Evolutionary conservation across 352 stramenopile species (phyloP), one percentile per base, ranked within the genome.

Genomic region (Globisporangium spiculum): DNA sequence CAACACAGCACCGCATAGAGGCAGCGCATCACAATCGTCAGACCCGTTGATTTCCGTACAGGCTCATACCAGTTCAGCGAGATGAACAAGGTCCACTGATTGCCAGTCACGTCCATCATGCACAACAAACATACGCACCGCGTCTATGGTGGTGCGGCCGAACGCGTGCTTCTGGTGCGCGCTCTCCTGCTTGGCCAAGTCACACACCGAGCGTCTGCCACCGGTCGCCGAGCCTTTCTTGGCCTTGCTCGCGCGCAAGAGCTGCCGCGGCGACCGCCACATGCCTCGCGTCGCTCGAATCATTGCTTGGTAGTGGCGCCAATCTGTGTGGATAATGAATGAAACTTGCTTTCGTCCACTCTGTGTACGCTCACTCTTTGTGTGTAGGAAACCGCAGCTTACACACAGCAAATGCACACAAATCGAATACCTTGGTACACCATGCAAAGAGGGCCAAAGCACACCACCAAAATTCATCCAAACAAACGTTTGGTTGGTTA

Each of bases 241-340:
- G 44, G 57, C 52, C 57, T 76, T 79, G 56, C 68, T 75, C 16
- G 77, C 80, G 66, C 84, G 80, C 30, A 82, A 66, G 26, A 83
- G 68, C 67, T 89, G 80, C 24, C 84, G 80, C 38, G 80, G 68
- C 68, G 77, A 90, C 61, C 76, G 77, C 75, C 88, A 88, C 48
- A 81, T 65, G 7, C 72, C 72, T 54, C 80, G 77, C 27, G 74
- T 74, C 30, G 77, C 72, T 73, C 74, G 73, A 48, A 92, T 80
- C 84, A 92, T 92, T 10, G 18, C 27, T 65, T 32, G 8, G 7
- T 52, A 46, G 44, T 44, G 5, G 24, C 22, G n/a, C 16, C 22
- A 32, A 57, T 30, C 20, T 57, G 52, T 57, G 52, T 57, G 52
- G 52, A 59, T 27, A 26, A 59, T 44, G 36, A 26, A 59, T 44